phyloP scores from a whole-genome alignment of 371 early-diverging fungal species.

The Blakeslea trispora region DNA sequence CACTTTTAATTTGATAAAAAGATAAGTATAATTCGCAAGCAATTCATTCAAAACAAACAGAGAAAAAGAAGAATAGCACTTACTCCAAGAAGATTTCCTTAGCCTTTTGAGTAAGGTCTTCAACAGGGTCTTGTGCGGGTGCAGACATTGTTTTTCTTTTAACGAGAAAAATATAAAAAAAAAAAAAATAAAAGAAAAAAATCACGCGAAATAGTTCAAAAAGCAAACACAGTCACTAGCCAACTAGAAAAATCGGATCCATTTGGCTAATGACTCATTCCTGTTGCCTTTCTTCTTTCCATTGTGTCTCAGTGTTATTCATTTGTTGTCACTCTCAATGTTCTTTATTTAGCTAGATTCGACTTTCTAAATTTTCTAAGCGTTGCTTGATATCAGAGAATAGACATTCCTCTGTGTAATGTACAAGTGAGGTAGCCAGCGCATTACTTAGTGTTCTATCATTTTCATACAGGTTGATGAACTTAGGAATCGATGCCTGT shows the following conservation, averaged over 20 bases:
- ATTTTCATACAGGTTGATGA: neutral
- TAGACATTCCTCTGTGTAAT: neutral
- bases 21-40: too few species aligned
- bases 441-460: neutral
- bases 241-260: too few species aligned
- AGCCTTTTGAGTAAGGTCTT: conserved; percentile 54
- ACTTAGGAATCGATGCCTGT: neutral
- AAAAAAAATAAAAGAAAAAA: conserved; percentile 7
- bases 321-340: too few species aligned
- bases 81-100: conserved; percentile 64
- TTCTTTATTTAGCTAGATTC: neutral
- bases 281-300: neutral
- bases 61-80: neutral
- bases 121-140: conserved; percentile 43
- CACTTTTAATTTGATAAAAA: conserved; percentile 41
- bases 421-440: neutral
- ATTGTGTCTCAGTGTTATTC: neutral
- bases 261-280: neutral
- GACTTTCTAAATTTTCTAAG: neutral
- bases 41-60: too few species aligned
- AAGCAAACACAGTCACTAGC: neutral
- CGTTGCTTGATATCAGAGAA: neutral
- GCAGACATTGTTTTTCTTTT: conserved; percentile 27
- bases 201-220: neutral
- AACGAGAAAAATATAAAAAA: conserved; percentile 1